phyloP scores from a whole-genome alignment of 2,329 filamentous ascomycete species.

The Ceratocystis diversiconidia region DNA sequence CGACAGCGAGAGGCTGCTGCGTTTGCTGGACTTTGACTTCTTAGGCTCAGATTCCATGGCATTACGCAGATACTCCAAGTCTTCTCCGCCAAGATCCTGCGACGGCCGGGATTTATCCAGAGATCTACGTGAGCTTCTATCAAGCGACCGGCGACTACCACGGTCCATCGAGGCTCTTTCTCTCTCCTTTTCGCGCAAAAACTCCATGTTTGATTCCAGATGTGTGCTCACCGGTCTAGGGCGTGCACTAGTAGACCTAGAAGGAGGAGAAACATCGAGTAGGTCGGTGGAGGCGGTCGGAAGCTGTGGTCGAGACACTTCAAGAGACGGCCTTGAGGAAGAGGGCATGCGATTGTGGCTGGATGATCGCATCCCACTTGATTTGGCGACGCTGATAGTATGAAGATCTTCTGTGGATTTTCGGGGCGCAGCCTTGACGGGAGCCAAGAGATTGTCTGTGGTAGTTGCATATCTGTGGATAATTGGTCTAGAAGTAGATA shows the following conservation, averaged over 20 bases:
- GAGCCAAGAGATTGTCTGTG: slow-evolving; percentile 15
- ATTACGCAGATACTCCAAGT: slow-evolving; percentile 63
- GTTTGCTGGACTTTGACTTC: slow-evolving; percentile 50
- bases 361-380: slow-evolving; percentile 6
- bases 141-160: slow-evolving; percentile 11
- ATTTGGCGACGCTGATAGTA: slow-evolving; percentile 9
- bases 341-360: slow-evolving; percentile 29
- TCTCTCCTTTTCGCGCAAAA: slow-evolving; percentile 60
- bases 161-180: slow-evolving; percentile 16
- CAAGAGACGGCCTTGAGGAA: slow-evolving; percentile 53
- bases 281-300: slow-evolving; percentile 33
- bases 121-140: slow-evolving; percentile 15
- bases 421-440: slow-evolving; percentile 19
- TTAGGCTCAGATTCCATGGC: slow-evolving; percentile 53
- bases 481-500: slow-evolving; percentile 19
- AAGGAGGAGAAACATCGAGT: slow-evolving; percentile 34
- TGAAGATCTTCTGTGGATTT: slow-evolving; percentile 12
- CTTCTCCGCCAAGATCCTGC: slow-evolving; percentile 16
- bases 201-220: slow-evolving; percentile 69
- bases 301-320: slow-evolving; percentile 48
- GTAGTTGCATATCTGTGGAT: slow-evolving; percentile 28
- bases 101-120: slow-evolving; percentile 14
- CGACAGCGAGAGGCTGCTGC: slow-evolving; percentile 57
- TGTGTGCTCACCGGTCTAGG: slow-evolving; percentile 69
- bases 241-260: slow-evolving; percentile 33